Conservation (phyloP, 2,329 filamentous ascomycete genomes). For the Fusarium temperatum region DNA sequence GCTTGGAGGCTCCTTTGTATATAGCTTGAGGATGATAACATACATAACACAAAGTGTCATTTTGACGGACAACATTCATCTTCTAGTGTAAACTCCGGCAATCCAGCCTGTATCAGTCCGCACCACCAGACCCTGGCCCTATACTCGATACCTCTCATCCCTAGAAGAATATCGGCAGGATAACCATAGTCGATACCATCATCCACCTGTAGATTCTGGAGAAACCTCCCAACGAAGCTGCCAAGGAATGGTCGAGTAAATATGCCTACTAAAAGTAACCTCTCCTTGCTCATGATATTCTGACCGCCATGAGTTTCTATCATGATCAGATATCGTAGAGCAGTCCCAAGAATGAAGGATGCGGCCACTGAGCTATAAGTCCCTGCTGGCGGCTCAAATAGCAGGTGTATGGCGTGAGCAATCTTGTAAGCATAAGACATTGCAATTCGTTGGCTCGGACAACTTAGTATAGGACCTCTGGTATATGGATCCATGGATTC, state of each 20-base stretch:
- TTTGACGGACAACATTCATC: background rate
- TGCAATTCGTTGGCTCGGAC: background rate
- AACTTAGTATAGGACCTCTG: background rate
- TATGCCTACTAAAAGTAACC: background rate
- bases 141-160: constrained; percentile 10
- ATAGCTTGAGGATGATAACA: background rate
- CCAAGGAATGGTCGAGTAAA: constrained; percentile 3
- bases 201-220: constrained; percentile 1
- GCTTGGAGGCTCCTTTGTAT: background rate
- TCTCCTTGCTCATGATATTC: background rate
- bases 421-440: constrained; percentile 12
- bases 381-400: background rate
- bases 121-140: constrained; percentile 26
- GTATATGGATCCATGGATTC: fast-evolving
- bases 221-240: constrained; percentile 9
- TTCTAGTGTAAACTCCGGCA: background rate
- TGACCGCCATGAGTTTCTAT: background rate
- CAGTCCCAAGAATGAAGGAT: constrained; percentile 5
- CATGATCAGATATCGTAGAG: constrained; percentile 18
- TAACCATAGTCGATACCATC: constrained; percentile 13
- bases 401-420: background rate
- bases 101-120: background rate
- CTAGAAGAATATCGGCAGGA: background rate
- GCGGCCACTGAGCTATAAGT: background rate
- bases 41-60: background rate